Conservation (phyloP, 805 yeast species). For the Candida ascalaphidarum region DNA sequence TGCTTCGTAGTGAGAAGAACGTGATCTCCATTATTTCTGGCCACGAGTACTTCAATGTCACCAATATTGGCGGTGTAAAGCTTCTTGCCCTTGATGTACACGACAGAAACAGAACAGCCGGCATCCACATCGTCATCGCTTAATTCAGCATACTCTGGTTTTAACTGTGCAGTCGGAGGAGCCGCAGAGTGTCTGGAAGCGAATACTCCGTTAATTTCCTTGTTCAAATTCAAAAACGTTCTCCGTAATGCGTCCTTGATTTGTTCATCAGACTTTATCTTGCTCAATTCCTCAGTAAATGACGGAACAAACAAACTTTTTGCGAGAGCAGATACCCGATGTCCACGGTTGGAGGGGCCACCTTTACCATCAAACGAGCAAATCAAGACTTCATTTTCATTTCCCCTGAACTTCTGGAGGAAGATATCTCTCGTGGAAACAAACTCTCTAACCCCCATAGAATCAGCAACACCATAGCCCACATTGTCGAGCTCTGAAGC, state of each 20-base stretch:
- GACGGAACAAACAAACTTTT: conserved; percentile 63
- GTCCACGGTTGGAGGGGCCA: conserved; percentile 46
- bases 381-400: conserved; percentile 69
- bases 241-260: conserved; percentile 73
- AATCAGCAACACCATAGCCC: conserved; percentile 89
- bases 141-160: conserved; percentile 43
- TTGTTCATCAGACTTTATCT: conserved; percentile 31
- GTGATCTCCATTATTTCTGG: conserved; percentile 76
- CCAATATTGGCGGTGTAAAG: conserved; percentile 86
- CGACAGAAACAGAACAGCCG: conserved; percentile 80
- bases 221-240: conserved; percentile 71
- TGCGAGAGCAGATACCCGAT: conserved; percentile 60
- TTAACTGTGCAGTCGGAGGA: conserved; percentile 27
- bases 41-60: conserved; percentile 74
- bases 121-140: conserved; percentile 57
- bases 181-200: conserved; percentile 35
- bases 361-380: conserved; percentile 82
- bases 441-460: conserved; percentile 57
- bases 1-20: conserved; percentile 67
- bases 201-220: conserved; percentile 64
- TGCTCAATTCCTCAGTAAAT: conserved; percentile 59
- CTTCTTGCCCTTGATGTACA: conserved; percentile 64
- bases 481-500: conserved; percentile 69
- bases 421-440: conserved; percentile 79
- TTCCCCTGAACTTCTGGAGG: conserved; percentile 79